Percentiles rank a stretch among this genome's conserved stretches.
Evolutionary conservation across 371 early-diverging fungal genomes (phyloP).

Genomic region (Syncephalis fuscata): DNA sequence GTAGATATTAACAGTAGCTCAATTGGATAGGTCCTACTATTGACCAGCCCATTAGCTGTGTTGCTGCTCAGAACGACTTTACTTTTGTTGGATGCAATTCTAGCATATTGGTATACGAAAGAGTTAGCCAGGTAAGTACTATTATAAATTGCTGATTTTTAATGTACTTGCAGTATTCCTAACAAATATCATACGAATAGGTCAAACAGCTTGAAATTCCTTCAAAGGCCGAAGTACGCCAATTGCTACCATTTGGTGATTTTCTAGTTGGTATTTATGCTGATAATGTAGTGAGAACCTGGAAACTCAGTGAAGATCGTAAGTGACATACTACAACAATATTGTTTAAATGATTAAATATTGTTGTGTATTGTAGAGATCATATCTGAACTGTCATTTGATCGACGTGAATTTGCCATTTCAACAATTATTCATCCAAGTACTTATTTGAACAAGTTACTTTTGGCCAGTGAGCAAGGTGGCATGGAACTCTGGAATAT

Average conservation of each 20-base stretch:
- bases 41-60: constrained; percentile 48
- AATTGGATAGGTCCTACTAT: constrained; percentile 53
- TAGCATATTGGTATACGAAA: constrained; percentile 38
- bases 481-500: constrained; percentile 88
- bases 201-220: not conserved
- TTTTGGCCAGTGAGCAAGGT: constrained; percentile 74
- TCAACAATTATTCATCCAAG: constrained; percentile 75
- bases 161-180: too few species aligned
- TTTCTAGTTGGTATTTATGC: constrained; percentile 59
- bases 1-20: too few species aligned
- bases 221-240: constrained; percentile 14
- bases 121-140: constrained; percentile 46
- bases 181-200: too few species aligned
- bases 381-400: constrained; percentile 51
- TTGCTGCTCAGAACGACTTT: constrained; percentile 46
- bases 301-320: constrained; percentile 54
- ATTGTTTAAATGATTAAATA: not conserved
- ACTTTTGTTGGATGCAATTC: constrained; percentile 61
- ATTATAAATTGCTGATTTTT: not conserved
- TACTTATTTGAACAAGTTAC: constrained; percentile 91
- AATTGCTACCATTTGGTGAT: constrained; percentile 53
- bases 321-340: constrained; percentile 4
- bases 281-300: constrained; percentile 63
- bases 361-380: not conserved
- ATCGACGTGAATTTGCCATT: constrained; percentile 41